A percentile compares a stretch with the other conserved stretches of the same genome.
phyloP scores from a whole-genome alignment of 371 early-diverging fungal species.

The Mucor irregularis region DNA sequence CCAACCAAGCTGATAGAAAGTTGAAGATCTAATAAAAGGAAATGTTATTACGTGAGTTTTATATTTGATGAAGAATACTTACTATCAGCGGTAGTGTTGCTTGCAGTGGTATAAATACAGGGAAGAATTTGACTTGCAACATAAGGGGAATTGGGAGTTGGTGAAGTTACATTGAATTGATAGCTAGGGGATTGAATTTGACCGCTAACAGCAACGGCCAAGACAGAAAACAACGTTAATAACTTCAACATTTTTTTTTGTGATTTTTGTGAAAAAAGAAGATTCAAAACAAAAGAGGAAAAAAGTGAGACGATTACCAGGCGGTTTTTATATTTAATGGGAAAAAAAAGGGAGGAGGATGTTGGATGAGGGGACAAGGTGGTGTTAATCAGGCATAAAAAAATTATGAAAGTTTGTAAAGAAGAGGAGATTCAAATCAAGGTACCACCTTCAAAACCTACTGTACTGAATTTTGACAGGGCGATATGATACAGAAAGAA shows the following conservation, averaged over 20 bases:
- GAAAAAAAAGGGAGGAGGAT: neutral
- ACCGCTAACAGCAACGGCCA: slow-evolving; percentile 14
- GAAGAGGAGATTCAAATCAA: neutral
- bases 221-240: slow-evolving; percentile 11
- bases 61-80: slow-evolving; percentile 1
- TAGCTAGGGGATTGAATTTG: slow-evolving; percentile 25
- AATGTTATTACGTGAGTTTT: neutral
- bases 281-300: neutral
- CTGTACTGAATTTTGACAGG: neutral
- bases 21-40: slow-evolving; percentile 15
- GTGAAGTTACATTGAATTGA: slow-evolving; percentile 32
- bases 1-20: slow-evolving; percentile 27
- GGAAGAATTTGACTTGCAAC: slow-evolving; percentile 43
- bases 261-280: neutral
- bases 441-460: neutral
- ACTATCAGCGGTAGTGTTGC: slow-evolving; percentile 29
- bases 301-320: neutral
- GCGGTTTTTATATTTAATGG: neutral
- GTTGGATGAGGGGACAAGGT: neutral
- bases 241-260: slow-evolving; percentile 3
- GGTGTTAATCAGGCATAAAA: no score
- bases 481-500: neutral
- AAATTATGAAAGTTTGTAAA: no score
- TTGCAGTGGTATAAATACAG: slow-evolving; percentile 33
- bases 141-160: slow-evolving; percentile 32